phyloP scores from a whole-genome alignment of 2,329 filamentous ascomycete species.

The Fusarium austroafricanum region DNA sequence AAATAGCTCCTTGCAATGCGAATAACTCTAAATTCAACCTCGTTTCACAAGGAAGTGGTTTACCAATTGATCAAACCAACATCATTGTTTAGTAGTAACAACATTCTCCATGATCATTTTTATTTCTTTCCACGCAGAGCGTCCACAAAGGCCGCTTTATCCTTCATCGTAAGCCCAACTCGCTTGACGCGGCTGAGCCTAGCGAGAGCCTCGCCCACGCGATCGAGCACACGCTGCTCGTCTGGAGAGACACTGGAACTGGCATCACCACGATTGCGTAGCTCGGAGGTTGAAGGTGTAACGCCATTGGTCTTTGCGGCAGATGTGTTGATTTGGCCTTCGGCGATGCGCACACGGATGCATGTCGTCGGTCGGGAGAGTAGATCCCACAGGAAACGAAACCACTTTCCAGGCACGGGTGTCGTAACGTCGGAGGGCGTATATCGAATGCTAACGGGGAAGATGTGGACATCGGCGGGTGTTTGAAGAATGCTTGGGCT shows the following conservation, averaged over 20 bases:
- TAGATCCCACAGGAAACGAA: conserved; percentile 84
- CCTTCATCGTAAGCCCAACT: conserved; percentile 83
- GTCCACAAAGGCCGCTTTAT: conserved; percentile 85
- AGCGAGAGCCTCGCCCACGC: conserved; percentile 87
- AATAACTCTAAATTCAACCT: conserved; percentile 20
- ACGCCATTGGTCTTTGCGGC: conserved; percentile 52
- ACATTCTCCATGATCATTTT: background rate
- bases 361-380: conserved; percentile 87
- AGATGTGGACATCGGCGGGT: conserved; percentile 78
- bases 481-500: conserved; percentile 80
- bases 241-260: conserved; percentile 58
- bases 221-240: conserved; percentile 79
- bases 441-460: conserved; percentile 91
- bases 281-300: conserved; percentile 45
- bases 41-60: conserved; percentile 3
- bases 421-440: conserved; percentile 91
- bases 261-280: conserved; percentile 44
- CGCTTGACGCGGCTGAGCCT: conserved; percentile 87
- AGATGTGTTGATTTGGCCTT: conserved; percentile 70
- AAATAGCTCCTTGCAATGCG: conserved; percentile 44
- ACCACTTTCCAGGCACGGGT: conserved; percentile 80
- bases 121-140: conserved; percentile 64
- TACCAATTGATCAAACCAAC: background rate
- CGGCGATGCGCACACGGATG: conserved; percentile 90
- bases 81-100: background rate